Evolutionary conservation across 1,139 yeast species (phyloP), one percentile per base, ranked within the genome.

Genomic region (Protomyces gravidus): DNA sequence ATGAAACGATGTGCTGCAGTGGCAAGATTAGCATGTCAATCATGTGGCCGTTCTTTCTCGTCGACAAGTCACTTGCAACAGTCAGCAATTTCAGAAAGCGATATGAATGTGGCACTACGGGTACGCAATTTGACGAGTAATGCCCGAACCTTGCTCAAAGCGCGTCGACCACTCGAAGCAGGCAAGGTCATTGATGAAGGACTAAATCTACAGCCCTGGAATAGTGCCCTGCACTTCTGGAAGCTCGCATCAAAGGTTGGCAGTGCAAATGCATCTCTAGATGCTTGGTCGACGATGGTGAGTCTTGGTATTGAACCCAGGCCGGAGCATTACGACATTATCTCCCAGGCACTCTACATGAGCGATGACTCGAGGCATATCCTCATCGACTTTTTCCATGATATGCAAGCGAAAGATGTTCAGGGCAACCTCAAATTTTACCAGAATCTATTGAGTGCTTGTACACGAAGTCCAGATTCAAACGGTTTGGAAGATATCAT

Each of bases 261-360:
- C 15, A 42, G 48, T 17, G 47, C 58, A 33, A 40, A 45, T 27
- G 58, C 51, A 6, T 50, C 51, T 13, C 25, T 53, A 13, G 51
- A 53, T n/a, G 58, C 40, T 13, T 53, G 58, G 58, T 50, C 47
- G 5, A 33, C 45, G 13, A 53, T 53, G 58, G 25, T 32, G 13
- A 26, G 46, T 9, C 26, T 53, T 13, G 50, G 51, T 13, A 45
- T 53, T 4, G 21, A 32, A 26, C 47, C 47, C 25, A 32, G 7
- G n/a, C 46, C 51, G 5, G 58, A 53, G 46, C 58, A 53, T 28
- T 53, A 53, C 42, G 58, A 53, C 21, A 53, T 53, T 36, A 45
- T 53, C 51, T 50, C 58, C 11, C 47, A 46, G 36, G 58, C 58
- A 11, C 46, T 53, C 15, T 36, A 23, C 17, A 32, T 50, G 39